Evolutionary conservation across 768 basidiomycete genomes (phyloP).

Genomic region (Artomyces pyxidatus): DNA sequence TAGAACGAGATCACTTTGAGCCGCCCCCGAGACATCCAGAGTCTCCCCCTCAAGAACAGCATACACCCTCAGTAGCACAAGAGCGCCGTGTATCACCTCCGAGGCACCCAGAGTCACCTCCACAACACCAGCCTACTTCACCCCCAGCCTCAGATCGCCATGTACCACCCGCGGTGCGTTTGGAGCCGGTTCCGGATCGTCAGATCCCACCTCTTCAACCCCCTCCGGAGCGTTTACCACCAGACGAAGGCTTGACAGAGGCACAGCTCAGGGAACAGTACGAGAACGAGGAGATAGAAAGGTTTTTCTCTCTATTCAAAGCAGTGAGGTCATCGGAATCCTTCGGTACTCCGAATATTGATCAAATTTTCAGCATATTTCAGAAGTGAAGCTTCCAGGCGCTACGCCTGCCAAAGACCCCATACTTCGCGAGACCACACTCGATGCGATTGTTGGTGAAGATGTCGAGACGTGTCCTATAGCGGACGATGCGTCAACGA

Average conservation of each 20-base stretch:
- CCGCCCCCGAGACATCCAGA: no score
- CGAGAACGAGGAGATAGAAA: slow-evolving; percentile 56
- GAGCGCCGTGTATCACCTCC: no score
- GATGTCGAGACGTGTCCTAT: background rate
- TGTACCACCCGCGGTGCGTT: no score
- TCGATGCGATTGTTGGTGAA: background rate
- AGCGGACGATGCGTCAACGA: no score
- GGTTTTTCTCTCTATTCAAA: slow-evolving; percentile 55
- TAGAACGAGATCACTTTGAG: no score
- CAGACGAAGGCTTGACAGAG: slow-evolving; percentile 33
- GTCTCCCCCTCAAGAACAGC: no score
- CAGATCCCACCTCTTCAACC: no score
- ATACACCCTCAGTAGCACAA: no score
- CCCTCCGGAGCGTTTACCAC: background rate
- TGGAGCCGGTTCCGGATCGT: no score
- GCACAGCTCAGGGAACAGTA: slow-evolving; percentile 47
- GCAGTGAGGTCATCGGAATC: slow-evolving; percentile 30
- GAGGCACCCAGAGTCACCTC: no score
- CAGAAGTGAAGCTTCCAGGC: slow-evolving; percentile 38
- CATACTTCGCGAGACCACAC: background rate
- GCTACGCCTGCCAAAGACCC: background rate
- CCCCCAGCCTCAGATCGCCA: no score
- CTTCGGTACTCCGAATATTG: background rate
- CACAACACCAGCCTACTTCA: no score
- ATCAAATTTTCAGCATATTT: slow-evolving; percentile 39